A percentile compares a stretch with the other conserved stretches of the same genome.
Conservation (phyloP, 2,329 filamentous ascomycete genomes). For the Fusarium sp. region DNA sequence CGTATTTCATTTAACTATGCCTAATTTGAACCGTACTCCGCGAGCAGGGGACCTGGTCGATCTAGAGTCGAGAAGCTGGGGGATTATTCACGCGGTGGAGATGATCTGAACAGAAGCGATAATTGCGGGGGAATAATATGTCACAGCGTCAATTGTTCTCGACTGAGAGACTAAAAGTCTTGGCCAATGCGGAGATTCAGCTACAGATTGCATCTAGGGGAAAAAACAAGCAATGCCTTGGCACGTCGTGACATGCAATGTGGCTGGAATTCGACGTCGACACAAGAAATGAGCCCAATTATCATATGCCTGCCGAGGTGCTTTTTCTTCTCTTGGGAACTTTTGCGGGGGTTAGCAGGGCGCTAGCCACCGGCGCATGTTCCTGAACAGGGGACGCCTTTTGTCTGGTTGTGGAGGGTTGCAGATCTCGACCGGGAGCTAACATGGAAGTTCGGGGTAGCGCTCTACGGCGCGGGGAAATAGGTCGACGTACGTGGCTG, state of each 20-base stretch:
- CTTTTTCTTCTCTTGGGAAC: constrained; percentile 12
- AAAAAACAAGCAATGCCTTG: neutral
- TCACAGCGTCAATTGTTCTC: constrained; percentile 9
- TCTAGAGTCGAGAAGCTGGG: constrained; percentile 10
- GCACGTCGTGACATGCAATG: constrained; percentile 16
- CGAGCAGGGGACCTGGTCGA: neutral
- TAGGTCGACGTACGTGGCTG: neutral
- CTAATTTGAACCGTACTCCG: constrained; percentile 23
- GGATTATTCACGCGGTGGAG: constrained; percentile 3
- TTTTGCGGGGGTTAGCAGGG: constrained; percentile 32
- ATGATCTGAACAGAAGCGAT: neutral
- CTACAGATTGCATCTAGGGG: neutral
- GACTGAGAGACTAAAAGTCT: neutral
- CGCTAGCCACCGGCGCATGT: constrained; percentile 27
- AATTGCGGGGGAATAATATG: constrained; percentile 9
- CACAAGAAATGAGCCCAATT: constrained; percentile 8
- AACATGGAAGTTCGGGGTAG: constrained; percentile 14
- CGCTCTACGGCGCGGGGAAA: neutral
- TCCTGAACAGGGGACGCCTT: constrained; percentile 32
- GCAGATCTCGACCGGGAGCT: constrained; percentile 26
- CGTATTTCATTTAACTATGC: constrained; percentile 17
- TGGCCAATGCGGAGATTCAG: neutral
- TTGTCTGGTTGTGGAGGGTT: constrained; percentile 22
- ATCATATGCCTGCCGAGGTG: constrained; percentile 50
- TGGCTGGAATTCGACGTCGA: constrained; percentile 33